Evolutionary conservation across 2,329 filamentous ascomycete species (phyloP).

Genomic region (Exutisphaerella laricina): DNA sequence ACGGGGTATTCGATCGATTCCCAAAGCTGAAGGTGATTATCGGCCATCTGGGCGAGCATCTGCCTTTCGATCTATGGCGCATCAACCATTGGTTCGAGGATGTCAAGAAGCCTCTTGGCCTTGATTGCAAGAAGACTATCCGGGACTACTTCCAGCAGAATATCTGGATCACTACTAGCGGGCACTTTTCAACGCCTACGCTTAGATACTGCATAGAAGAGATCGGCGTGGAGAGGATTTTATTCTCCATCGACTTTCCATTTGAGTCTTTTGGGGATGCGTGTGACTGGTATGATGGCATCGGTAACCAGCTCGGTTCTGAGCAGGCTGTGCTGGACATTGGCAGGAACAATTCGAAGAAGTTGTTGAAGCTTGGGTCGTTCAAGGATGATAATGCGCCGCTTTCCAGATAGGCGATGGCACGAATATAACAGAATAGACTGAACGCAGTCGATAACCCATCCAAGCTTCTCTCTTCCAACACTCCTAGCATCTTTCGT

Average conservation of each 20-base stretch:
- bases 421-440: background rate
- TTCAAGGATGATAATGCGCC: slow-evolving; percentile 21
- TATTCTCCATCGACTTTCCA: slow-evolving; percentile 31
- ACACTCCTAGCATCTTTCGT: too few relatives aligned
- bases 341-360: slow-evolving; percentile 29
- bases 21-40: slow-evolving; percentile 45
- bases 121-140: slow-evolving; percentile 45
- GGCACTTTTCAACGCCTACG: slow-evolving; percentile 51
- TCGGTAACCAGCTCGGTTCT: slow-evolving; percentile 14
- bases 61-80: slow-evolving; percentile 49
- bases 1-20: slow-evolving; percentile 47
- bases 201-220: slow-evolving; percentile 47
- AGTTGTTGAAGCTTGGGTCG: slow-evolving; percentile 25
- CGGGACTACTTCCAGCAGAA: slow-evolving; percentile 52
- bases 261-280: slow-evolving; percentile 29
- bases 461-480: too few relatives aligned
- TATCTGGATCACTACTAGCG: slow-evolving; percentile 54
- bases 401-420: slow-evolving; percentile 1
- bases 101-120: slow-evolving; percentile 47
- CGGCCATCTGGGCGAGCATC: slow-evolving; percentile 46
- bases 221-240: slow-evolving; percentile 36
- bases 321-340: slow-evolving; percentile 22
- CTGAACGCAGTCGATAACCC: background rate
- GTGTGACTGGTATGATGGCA: slow-evolving; percentile 28
- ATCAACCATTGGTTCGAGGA: slow-evolving; percentile 51